These are phyloP conservation scores for Puccinia coronata DNA, from an alignment of 1,284 basidiomycete genomes.

Conservation along the genomic window DNA sequence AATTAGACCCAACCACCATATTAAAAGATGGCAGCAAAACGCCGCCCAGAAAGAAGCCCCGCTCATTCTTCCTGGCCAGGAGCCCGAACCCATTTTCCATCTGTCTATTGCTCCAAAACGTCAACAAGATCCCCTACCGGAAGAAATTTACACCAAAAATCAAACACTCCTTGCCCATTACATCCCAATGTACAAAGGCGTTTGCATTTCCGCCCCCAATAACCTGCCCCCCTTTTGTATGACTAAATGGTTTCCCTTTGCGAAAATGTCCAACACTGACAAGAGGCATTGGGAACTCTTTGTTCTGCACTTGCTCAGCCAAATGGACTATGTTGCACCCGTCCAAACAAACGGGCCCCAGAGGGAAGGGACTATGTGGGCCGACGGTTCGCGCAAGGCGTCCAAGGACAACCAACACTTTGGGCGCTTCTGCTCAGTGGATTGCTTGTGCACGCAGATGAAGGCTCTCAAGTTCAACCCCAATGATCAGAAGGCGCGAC, in stretches of 20 bases:
- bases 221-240: too few relatives aligned
- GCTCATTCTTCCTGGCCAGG: not conserved
- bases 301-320: not conserved
- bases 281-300: not conserved
- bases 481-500: not conserved
- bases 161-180: not conserved
- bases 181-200: not conserved
- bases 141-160: not conserved
- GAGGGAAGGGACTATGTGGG: constrained; percentile 4
- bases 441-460: not conserved
- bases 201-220: not conserved
- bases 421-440: not conserved
- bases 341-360: not conserved
- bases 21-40: not conserved
- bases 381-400: not conserved
- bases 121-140: not conserved
- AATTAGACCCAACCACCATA: not conserved
- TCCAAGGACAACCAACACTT: not conserved
- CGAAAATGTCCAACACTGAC: not conserved
- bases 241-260: too few relatives aligned
- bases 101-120: not conserved
- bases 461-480: constrained; percentile 3
- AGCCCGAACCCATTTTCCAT: not conserved
- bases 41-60: not conserved
- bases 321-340: not conserved